Conservation (phyloP, 495 filamentous ascomycete genomes). For the Penicillium pancosmium region DNA sequence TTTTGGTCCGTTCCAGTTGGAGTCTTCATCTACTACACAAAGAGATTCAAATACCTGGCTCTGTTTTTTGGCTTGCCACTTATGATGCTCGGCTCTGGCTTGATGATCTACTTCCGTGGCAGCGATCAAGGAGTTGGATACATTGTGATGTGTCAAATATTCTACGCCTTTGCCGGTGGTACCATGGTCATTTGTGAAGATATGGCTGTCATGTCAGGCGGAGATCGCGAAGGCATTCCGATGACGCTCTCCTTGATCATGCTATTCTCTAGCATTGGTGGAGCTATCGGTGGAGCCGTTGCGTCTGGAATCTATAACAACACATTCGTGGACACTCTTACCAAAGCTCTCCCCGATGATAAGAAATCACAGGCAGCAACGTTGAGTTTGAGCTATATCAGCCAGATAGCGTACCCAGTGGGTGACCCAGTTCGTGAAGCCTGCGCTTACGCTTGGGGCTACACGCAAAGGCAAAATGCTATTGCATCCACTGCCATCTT, state of each 20-base stretch:
- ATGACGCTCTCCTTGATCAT: constrained; percentile 63
- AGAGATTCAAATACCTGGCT: constrained; percentile 58
- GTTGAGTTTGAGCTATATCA: constrained; percentile 7
- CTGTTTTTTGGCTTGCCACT: constrained; percentile 66
- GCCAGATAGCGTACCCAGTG: constrained; percentile 15
- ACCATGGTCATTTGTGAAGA: constrained; percentile 48
- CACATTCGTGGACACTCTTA: constrained; percentile 58
- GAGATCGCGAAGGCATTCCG: constrained; percentile 59
- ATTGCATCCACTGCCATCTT: constrained; percentile 20
- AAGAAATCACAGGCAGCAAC: constrained; percentile 16
- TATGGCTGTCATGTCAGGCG: constrained; percentile 67
- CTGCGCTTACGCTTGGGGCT: constrained; percentile 21
- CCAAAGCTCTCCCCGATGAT: constrained; percentile 35
- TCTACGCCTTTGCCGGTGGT: constrained; percentile 66
- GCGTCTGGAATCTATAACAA: constrained; percentile 65
- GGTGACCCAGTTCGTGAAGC: constrained; percentile 16
- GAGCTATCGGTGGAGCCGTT: constrained; percentile 63
- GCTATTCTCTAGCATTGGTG: constrained; percentile 66
- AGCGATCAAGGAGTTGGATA: constrained; percentile 60
- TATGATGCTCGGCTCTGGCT: constrained; percentile 62
- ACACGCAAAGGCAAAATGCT: constrained; percentile 18
- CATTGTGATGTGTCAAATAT: constrained; percentile 76
- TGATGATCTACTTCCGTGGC: constrained; percentile 72
- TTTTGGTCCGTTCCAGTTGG: constrained; percentile 62
- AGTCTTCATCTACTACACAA: constrained; percentile 55